phyloP scores from a whole-genome alignment of 148 eudicot species.

The Silene conica region DNA sequence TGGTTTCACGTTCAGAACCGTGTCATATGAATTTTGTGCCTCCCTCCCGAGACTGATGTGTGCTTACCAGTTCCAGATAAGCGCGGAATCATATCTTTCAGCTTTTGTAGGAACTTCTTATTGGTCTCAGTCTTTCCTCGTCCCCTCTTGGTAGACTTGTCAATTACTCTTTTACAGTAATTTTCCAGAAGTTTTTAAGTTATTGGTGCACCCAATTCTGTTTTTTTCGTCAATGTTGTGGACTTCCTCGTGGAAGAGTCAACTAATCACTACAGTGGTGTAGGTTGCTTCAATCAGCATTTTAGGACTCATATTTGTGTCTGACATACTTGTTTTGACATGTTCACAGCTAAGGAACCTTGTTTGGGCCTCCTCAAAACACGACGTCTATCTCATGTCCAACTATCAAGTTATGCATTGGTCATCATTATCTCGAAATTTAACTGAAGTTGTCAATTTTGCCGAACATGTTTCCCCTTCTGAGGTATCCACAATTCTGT shows the following conservation, averaged over 20 bases:
- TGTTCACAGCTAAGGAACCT: conserved; percentile 68
- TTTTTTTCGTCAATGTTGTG: neutral
- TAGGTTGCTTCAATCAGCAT: neutral
- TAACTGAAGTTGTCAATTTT: conserved; percentile 72
- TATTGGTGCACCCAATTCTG: neutral
- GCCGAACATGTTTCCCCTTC: conserved; percentile 70
- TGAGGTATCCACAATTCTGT: conserved; percentile 43
- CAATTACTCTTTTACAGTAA: neutral
- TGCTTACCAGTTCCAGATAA: neutral
- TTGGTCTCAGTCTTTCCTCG: no score
- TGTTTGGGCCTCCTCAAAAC: conserved; percentile 41
- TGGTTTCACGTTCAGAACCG: no score
- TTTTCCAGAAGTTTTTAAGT: neutral
- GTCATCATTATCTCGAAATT: conserved; percentile 61
- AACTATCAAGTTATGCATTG: conserved; percentile 81
- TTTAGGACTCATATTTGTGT: neutral
- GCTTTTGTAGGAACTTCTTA: neutral
- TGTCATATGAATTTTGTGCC: no score
- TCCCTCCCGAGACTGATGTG: no score
- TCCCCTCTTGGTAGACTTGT: neutral
- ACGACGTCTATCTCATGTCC: conserved; percentile 80
- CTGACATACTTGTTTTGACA: neutral
- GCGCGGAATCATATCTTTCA: neutral
- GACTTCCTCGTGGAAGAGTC: neutral
- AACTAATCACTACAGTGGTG: neutral